These are phyloP conservation scores for Penicillium palitans DNA, from an alignment of 2,329 filamentous ascomycete species.

Conservation along the genomic window DNA sequence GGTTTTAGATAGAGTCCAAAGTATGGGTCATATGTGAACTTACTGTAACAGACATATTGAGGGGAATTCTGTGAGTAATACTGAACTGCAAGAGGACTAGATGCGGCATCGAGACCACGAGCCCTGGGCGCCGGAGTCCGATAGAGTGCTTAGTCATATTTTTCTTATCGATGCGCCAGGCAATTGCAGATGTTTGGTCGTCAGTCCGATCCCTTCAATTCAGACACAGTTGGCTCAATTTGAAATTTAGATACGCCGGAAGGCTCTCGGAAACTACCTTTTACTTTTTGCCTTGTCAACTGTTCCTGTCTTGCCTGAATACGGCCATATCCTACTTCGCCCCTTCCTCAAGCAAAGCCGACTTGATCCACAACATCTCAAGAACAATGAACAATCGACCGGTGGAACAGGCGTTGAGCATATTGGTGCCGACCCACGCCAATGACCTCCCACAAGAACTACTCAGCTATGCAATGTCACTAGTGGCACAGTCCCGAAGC, in stretches of 20 bases:
- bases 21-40: conserved; percentile 9
- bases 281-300: too few species aligned
- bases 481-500: conserved; percentile 77
- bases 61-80: neutral
- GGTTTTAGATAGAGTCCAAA: neutral
- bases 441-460: conserved; percentile 68
- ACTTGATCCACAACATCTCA: neutral
- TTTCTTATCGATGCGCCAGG: conserved; percentile 10
- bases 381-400: conserved; percentile 66
- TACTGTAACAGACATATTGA: conserved; percentile 38
- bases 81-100: conserved; percentile 6
- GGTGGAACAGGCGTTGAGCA: conserved; percentile 71
- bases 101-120: conserved; percentile 4
- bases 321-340: neutral
- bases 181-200: conserved; percentile 8
- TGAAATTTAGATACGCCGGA: neutral
- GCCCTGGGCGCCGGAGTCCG: neutral
- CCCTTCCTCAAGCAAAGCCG: neutral
- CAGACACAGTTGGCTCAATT: neutral
- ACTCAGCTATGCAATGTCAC: conserved; percentile 67
- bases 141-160: conserved; percentile 22
- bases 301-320: neutral
- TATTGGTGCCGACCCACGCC: conserved; percentile 71
- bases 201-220: conserved; percentile 1
- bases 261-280: neutral